These are phyloP conservation scores for Candida nemodendra DNA, from an alignment of 805 yeast genomes.

Conservation along the genomic window DNA sequence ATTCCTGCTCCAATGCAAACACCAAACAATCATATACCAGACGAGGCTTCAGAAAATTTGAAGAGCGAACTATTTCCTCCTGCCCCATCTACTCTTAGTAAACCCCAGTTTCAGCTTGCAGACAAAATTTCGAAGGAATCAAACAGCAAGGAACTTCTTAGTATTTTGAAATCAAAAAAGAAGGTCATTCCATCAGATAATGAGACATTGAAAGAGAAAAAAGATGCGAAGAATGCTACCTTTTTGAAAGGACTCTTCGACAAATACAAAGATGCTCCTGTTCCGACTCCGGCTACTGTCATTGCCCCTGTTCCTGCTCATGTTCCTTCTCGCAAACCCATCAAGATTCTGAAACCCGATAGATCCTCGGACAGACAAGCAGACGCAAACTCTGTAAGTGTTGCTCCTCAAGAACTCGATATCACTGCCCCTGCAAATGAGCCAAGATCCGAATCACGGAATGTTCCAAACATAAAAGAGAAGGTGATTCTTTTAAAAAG, in stretches of 20 bases:
- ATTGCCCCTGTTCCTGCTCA: too few species aligned
- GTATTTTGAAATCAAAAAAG: constrained; percentile 26
- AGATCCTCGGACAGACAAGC: too few species aligned
- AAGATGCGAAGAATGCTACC: constrained; percentile 10
- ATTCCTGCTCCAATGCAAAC: constrained; percentile 12
- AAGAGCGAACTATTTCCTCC: constrained; percentile 25
- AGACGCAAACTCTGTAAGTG: too few species aligned
- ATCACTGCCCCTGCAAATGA: constrained; percentile 17
- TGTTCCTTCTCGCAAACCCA: too few species aligned
- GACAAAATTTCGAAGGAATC: constrained; percentile 31
- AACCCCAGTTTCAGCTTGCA: constrained; percentile 30
- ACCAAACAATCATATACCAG: constrained; percentile 11
- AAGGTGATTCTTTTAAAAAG: constrained; percentile 11
- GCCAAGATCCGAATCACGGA: constrained; percentile 6
- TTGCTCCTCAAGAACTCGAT: constrained; percentile 5
- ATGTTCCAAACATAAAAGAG: constrained; percentile 5
- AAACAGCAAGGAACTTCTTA: constrained; percentile 33
- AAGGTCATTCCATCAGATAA: constrained; percentile 5
- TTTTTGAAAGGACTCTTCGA: constrained; percentile 22
- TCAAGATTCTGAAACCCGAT: constrained; percentile 16
- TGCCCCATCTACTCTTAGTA: constrained; percentile 32
- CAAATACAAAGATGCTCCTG: constrained; percentile 8
- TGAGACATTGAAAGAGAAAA: constrained; percentile 1
- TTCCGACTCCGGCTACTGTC: too few species aligned
- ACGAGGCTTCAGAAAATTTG: constrained; percentile 7